phyloP scores from a whole-genome alignment of 2,329 filamentous ascomycete species.

The Pseudogymnoascus sp. region DNA sequence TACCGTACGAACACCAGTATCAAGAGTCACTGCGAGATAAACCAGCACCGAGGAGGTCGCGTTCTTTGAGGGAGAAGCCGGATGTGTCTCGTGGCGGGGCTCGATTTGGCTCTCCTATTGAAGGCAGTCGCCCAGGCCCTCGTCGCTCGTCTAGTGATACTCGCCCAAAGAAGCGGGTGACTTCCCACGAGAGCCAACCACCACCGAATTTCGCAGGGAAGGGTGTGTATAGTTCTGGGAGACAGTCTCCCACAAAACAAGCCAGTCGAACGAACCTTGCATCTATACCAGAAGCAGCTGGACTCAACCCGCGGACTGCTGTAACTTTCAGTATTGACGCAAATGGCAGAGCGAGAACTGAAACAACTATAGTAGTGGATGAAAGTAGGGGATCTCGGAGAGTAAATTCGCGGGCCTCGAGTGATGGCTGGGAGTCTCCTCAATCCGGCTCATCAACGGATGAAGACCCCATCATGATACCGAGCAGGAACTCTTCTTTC shows the following conservation, averaged over 20 bases:
- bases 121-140: slow-evolving; percentile 21
- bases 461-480: slow-evolving; percentile 57
- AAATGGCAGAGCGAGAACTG: slow-evolving; percentile 39
- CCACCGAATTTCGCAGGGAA: slow-evolving; percentile 8
- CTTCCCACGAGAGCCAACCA: background rate
- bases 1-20: slow-evolving; percentile 28
- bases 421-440: slow-evolving; percentile 38
- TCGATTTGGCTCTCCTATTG: slow-evolving; percentile 26
- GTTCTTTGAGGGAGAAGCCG: slow-evolving; percentile 15
- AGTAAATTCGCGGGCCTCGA: slow-evolving; percentile 9
- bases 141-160: slow-evolving; percentile 25
- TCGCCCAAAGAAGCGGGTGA: slow-evolving; percentile 13
- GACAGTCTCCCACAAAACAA: slow-evolving; percentile 43
- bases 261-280: slow-evolving; percentile 41
- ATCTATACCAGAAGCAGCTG: slow-evolving; percentile 48
- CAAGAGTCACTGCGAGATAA: slow-evolving; percentile 25
- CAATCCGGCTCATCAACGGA: slow-evolving; percentile 48
- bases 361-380: slow-evolving; percentile 24
- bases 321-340: slow-evolving; percentile 57
- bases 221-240: slow-evolving; percentile 17
- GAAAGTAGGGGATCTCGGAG: slow-evolving; percentile 16
- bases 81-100: slow-evolving; percentile 21
- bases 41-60: slow-evolving; percentile 22
- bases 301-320: slow-evolving; percentile 35
- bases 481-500: slow-evolving; percentile 52